Evolutionary conservation across 2,329 filamentous ascomycete species (phyloP).

Genomic region (Ascochyta viciae-villosae): DNA sequence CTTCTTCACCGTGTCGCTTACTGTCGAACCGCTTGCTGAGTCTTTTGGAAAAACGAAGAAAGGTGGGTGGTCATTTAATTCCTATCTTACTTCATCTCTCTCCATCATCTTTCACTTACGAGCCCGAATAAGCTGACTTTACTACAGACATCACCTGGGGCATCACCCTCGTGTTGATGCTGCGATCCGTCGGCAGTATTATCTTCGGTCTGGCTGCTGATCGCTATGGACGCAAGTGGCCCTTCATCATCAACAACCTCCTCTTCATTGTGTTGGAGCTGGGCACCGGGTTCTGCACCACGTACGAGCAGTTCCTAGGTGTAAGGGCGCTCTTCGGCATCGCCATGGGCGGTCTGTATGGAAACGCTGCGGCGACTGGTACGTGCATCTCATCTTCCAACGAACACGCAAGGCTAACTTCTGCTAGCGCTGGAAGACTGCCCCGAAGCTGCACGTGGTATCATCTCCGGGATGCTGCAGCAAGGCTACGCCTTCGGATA

Average conservation of each 20-base stretch:
- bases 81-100: no score
- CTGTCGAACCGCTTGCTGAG: slow-evolving; percentile 60
- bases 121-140: not conserved
- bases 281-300: slow-evolving; percentile 65
- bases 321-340: slow-evolving; percentile 68
- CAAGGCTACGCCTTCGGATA: slow-evolving; percentile 71
- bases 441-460: slow-evolving; percentile 63
- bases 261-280: slow-evolving; percentile 68
- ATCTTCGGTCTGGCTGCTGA: slow-evolving; percentile 63
- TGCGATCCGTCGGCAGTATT: slow-evolving; percentile 65
- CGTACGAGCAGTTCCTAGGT: slow-evolving; percentile 65
- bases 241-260: slow-evolving; percentile 66
- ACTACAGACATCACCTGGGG: slow-evolving; percentile 64
- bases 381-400: not conserved
- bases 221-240: slow-evolving; percentile 64
- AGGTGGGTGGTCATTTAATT: not conserved
- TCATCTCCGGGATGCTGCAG: slow-evolving; percentile 68
- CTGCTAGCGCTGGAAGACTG: slow-evolving; percentile 64
- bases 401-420: not conserved
- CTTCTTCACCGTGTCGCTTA: slow-evolving; percentile 68
- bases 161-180: slow-evolving; percentile 60
- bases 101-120: no score
- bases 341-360: slow-evolving; percentile 70
- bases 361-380: slow-evolving; percentile 65
- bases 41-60: slow-evolving; percentile 61